Percentiles rank a stretch among this genome's conserved stretches.
phyloP scores from a whole-genome alignment of 805 yeast species.

The Teunomyces pallodes region DNA sequence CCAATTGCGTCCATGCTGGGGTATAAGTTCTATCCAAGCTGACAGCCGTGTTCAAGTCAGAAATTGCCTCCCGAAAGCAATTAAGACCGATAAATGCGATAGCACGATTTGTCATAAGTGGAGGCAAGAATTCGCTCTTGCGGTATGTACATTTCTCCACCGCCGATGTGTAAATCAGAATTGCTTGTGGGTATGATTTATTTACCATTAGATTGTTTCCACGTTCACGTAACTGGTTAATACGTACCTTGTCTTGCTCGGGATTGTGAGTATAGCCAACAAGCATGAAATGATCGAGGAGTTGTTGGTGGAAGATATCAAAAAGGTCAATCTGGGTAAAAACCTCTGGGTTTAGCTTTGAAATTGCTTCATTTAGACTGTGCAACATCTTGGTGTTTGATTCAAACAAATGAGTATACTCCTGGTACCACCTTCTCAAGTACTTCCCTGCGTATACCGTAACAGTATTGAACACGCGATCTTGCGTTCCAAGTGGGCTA shows the following conservation, averaged over 20 bases:
- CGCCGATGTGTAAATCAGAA: slow-evolving; percentile 37
- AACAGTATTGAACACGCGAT: background rate
- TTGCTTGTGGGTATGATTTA: slow-evolving; percentile 38
- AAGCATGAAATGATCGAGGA: slow-evolving; percentile 4
- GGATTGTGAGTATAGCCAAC: background rate
- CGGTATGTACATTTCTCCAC: slow-evolving; percentile 19
- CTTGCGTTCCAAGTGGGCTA: background rate
- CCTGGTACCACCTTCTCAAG: background rate
- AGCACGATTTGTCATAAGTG: slow-evolving; percentile 37
- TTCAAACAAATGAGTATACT: background rate
- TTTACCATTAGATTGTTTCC: slow-evolving; percentile 40
- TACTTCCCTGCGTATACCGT: background rate
- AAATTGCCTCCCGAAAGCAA: slow-evolving; percentile 38
- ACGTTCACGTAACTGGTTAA: slow-evolving; percentile 30
- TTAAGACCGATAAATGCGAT: slow-evolving; percentile 41
- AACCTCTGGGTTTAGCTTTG: too few species aligned
- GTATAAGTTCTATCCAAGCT: slow-evolving; percentile 30
- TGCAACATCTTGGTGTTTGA: background rate
- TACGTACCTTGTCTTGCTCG: background rate
- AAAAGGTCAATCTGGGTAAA: too few species aligned
- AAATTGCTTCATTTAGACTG: too few species aligned
- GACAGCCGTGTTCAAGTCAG: slow-evolving; percentile 34
- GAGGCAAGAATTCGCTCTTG: slow-evolving; percentile 21
- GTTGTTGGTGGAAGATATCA: background rate
- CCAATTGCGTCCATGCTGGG: slow-evolving; percentile 45